A percentile compares a stretch with the other conserved stretches of the same genome.
Conservation (phyloP, 1,284 basidiomycete species). For the Leucoagaricus sp. region DNA sequence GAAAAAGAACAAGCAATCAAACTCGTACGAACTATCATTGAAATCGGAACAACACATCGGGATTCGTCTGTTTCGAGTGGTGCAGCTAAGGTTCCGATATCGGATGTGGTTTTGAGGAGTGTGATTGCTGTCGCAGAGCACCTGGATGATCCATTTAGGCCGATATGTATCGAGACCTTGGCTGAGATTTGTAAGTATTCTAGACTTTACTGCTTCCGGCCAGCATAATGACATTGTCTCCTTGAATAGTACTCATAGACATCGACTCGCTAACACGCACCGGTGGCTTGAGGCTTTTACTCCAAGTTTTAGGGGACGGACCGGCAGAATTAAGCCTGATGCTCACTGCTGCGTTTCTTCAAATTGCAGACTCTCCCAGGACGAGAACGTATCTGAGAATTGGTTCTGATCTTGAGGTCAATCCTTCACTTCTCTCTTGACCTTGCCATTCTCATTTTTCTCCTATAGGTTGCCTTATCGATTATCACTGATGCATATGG, state of each 20-base stretch:
- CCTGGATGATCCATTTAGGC: constrained; percentile 85
- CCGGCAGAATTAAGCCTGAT: constrained; percentile 83
- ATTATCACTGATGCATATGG: constrained; percentile 92
- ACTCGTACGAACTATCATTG: constrained; percentile 83
- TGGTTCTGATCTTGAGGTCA: constrained; percentile 89
- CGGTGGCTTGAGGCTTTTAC: constrained; percentile 85
- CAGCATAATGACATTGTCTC: background rate
- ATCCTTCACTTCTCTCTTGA: constrained; percentile 18
- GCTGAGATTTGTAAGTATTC: constrained; percentile 79
- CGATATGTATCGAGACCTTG: constrained; percentile 86
- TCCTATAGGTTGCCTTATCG: constrained; percentile 74
- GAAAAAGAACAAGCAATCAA: constrained; percentile 97
- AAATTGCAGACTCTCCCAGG: constrained; percentile 84
- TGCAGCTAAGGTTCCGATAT: constrained; percentile 53
- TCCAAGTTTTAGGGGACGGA: constrained; percentile 87
- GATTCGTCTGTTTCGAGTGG: constrained; percentile 42
- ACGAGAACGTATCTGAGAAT: constrained; percentile 81
- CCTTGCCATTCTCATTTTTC: constrained; percentile 5
- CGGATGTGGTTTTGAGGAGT: constrained; percentile 82
- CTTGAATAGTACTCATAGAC: constrained; percentile 57
- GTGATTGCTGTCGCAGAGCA: constrained; percentile 94
- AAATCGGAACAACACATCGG: constrained; percentile 62
- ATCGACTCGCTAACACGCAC: constrained; percentile 80
- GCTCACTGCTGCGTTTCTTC: constrained; percentile 85
- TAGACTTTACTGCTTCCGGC: too few relatives aligned